Base-by-base conservation (phyloP, 371 early-diverging fungal species). In the Rhizopus arrhizus region DNA sequence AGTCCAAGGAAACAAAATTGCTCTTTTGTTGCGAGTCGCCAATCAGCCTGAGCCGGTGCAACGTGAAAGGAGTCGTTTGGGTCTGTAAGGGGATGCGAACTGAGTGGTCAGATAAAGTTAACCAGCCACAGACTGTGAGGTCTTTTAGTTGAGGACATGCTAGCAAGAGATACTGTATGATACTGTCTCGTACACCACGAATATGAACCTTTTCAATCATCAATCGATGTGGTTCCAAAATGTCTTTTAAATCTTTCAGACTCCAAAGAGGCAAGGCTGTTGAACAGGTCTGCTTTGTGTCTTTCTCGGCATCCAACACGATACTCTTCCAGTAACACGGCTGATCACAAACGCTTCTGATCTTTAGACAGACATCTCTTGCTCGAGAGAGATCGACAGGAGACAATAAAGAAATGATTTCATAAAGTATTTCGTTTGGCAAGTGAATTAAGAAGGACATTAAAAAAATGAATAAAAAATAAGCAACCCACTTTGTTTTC, bases 111-210 rank as follows among this genome's bases (percentile, higher is more conserved):
- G 77, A 77, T 28, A 77, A 56, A 0, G 74, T 74, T 2, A 62
- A 55, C 74, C 77, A 74, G 7, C 77, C 74, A 16, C 58, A 71
- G 0, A 74, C 12, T 2, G 74, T 68, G 7, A 77, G 45, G 16
- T 63, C 65, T 50, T 63, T 22, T 9, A 74, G 55, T 0, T 62
- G 12, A 5, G 22, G 22, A 47, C 77, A 77, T 32, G 65, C 42
- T 5, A 49, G 12, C 5, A 74, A 43, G n/a, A 77, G 50, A 29
- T 65, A 77, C 8, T 61, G 66, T 11, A 74, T 61, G 51, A 77
- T 64, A 58, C 52, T 65, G 58, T 77, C 77, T 53, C 74, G 74
- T 2, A 74, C 74, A 15, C 74, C 72, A 65, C 70, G 69, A 10
- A 77, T 72, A 40, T 65, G 36, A 36, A 72, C 55, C 7, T 61